Evolutionary conservation across 176 grass and related monocot genomes (phyloP).

Genomic region (Aechmea fasciata): DNA sequence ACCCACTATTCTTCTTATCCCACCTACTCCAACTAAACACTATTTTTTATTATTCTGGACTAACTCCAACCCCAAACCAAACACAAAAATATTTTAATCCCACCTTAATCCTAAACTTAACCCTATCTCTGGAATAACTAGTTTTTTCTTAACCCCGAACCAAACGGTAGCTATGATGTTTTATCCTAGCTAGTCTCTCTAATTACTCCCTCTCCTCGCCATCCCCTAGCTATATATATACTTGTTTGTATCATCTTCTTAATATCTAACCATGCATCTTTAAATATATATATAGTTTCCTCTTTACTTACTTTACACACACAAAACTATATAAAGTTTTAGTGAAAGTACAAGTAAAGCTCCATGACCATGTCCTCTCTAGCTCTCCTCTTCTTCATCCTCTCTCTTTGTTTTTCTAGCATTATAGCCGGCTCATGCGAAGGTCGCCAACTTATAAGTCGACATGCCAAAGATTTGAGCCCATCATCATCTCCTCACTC

Average conservation of each 20-base stretch:
- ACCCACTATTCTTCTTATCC: too few species aligned
- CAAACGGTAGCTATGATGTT: too few species aligned
- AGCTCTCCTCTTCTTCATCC: constrained; percentile 8
- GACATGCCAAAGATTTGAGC: constrained; percentile 18
- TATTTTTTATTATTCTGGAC: too few species aligned
- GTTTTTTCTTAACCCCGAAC: too few species aligned
- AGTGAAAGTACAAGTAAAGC: too few species aligned
- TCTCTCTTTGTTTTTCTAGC: constrained; percentile 27
- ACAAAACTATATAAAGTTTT: too few species aligned
- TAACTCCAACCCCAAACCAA: too few species aligned
- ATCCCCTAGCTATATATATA: background rate
- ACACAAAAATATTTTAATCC: too few species aligned
- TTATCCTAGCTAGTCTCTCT: too few species aligned
- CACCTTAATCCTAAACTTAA: too few species aligned
- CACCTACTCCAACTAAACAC: too few species aligned
- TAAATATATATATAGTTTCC: background rate
- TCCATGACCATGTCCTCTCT: constrained; percentile 18
- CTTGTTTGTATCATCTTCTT: constrained; percentile 12
- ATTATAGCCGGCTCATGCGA: constrained; percentile 12
- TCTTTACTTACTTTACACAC: constrained; percentile 10
- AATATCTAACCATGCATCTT: background rate
- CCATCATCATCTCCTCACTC: constrained; percentile 15
- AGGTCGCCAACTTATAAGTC: constrained; percentile 31
- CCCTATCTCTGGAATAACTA: too few species aligned
- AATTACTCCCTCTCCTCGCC: background rate